Evolutionary conservation across 2,329 filamentous ascomycete genomes (phyloP), one percentile per base, ranked within the genome.

Genomic region (Trichoderma sp.): DNA sequence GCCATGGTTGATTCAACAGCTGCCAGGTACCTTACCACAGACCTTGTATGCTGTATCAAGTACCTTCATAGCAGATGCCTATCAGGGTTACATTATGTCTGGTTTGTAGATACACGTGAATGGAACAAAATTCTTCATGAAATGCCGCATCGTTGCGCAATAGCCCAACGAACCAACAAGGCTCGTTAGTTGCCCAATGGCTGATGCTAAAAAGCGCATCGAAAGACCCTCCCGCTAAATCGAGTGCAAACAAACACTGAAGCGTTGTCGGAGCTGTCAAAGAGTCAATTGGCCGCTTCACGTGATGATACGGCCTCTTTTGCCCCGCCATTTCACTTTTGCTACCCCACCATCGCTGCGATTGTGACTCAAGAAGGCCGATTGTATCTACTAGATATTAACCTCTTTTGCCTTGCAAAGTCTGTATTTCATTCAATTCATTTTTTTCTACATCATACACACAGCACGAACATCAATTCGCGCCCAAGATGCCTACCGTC

Each of bases 211-310:
- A 53, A 53, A 53, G n/a, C 45, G 45, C 45, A 53, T 53, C n/a
- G 0, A 21, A 53, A 59, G 24, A 16, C 60, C 3, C 18, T 14
- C 18, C 18, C 18, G 4, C 16, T n/a, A 33, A 29, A 7, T 62
- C 9, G 18, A 62, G 29, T 16, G 35, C 35, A 38, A 63, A 12
- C 60, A 56, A 24, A 56, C 50, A 3, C 0, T 12, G 18, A 24
- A 63, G 60, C 60, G 60, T 56, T 68, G 65, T 56, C 65, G 65
- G 50, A 56, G 31, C 50, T 56, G 65, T 68, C 65, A 68, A 68
- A 45, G n/a, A 33, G 21, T 33, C 27, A 56, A 68, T 63, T 6
- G 60, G 60, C 16, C 18, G 11, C 4, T 63, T 3, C 60, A 63
- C 60, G 60, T 63, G 60, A 63, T 33, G 29, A 35, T 33, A 33